Evolutionary conservation across 441 rosid genomes (phyloP).

Genomic region (Pelargonium myrrhifolium): DNA sequence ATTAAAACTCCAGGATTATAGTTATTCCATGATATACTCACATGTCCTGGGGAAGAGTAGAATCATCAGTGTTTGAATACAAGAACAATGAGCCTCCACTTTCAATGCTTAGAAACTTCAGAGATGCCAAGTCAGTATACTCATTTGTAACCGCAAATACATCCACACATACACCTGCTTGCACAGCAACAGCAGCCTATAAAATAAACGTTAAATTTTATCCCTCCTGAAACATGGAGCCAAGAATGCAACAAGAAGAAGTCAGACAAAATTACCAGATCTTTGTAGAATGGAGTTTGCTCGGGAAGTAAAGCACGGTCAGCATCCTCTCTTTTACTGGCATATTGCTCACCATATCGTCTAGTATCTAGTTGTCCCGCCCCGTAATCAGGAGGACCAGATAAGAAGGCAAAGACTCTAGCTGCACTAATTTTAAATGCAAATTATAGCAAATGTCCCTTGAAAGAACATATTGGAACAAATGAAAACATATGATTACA

Average conservation of each 20-base stretch:
- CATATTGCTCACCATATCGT: constrained; percentile 97
- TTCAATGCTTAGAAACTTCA: constrained; percentile 95
- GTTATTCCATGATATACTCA: constrained; percentile 34
- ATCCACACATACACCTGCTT: constrained; percentile 96
- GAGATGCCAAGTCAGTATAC: constrained; percentile 94
- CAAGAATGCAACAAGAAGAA: constrained; percentile 9
- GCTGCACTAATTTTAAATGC: constrained; percentile 51
- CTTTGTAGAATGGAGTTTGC: constrained; percentile 95
- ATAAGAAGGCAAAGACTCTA: constrained; percentile 83
- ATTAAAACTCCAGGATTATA: neutral
- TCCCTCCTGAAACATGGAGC: constrained; percentile 19
- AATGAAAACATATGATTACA: constrained; percentile 15
- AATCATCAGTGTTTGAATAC: constrained; percentile 87
- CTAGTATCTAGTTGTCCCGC: constrained; percentile 94
- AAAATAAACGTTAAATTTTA: constrained; percentile 40
- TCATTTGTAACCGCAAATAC: constrained; percentile 93
- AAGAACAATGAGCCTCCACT: constrained; percentile 89
- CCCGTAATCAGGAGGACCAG: constrained; percentile 99
- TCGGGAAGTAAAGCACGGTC: constrained; percentile 96
- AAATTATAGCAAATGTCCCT: constrained; percentile 9
- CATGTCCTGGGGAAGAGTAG: constrained; percentile 99
- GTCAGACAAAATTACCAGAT: constrained; percentile 49
- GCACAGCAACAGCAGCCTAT: constrained; percentile 94
- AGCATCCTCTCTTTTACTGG: constrained; percentile 96
- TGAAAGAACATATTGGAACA: constrained; percentile 7